Evolutionary conservation across 2,329 filamentous ascomycete genomes (phyloP).

Genomic region (Pseudogymnoascus pannorum): DNA sequence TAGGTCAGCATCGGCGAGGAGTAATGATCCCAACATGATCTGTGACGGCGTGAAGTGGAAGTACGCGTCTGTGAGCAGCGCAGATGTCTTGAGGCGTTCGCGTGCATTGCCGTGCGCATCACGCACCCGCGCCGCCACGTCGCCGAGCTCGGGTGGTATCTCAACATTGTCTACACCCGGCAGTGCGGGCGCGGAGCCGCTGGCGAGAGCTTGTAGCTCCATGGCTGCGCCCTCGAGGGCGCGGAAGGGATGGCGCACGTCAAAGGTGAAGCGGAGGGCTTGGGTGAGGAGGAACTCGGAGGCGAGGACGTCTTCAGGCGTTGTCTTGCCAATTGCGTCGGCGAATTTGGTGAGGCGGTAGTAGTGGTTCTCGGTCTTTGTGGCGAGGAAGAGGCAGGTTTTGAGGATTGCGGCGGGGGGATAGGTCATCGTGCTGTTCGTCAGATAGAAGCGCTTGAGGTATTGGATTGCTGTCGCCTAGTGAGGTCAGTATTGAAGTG

Average conservation of each 20-base stretch:
- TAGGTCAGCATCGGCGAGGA: slow-evolving; percentile 64
- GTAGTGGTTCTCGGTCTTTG: slow-evolving; percentile 84
- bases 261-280: slow-evolving; percentile 86
- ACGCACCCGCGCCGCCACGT: slow-evolving; percentile 37
- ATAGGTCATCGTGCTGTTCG: slow-evolving; percentile 94
- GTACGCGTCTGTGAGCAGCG: slow-evolving; percentile 87
- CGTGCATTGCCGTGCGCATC: slow-evolving; percentile 67
- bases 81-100: slow-evolving; percentile 68
- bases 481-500: slow-evolving; percentile 30
- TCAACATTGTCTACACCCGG: slow-evolving; percentile 11
- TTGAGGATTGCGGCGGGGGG: slow-evolving; percentile 83
- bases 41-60: slow-evolving; percentile 93
- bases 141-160: slow-evolving; percentile 8
- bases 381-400: slow-evolving; percentile 85
- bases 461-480: slow-evolving; percentile 44
- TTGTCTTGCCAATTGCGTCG: slow-evolving; percentile 61
- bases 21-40: slow-evolving; percentile 78
- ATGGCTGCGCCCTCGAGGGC: slow-evolving; percentile 80
- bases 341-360: slow-evolving; percentile 52
- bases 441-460: slow-evolving; percentile 89
- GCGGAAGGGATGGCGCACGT: slow-evolving; percentile 84
- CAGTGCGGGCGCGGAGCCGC: slow-evolving; percentile 31
- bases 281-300: slow-evolving; percentile 92
- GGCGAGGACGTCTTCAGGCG: slow-evolving; percentile 74
- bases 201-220: slow-evolving; percentile 64